These are phyloP conservation scores for Nectriaceae sp. DNA, from an alignment of 2,329 filamentous ascomycete genomes.

Conservation along the genomic window DNA sequence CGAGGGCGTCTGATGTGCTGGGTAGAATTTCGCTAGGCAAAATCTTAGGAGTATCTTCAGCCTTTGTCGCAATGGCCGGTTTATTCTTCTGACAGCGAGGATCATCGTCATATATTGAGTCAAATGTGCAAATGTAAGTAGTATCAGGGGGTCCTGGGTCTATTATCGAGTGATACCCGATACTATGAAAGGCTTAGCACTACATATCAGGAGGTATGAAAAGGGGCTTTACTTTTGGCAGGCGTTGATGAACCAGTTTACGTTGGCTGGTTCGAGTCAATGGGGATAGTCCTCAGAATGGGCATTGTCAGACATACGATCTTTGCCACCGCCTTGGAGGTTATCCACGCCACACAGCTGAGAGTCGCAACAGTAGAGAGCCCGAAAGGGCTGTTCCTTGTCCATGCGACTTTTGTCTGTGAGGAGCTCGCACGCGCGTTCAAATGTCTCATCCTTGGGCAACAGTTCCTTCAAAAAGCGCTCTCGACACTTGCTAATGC, in stretches of 20 bases:
- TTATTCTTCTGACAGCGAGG: slow-evolving; percentile 15
- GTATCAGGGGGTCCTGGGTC: slow-evolving; percentile 30
- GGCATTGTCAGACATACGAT: slow-evolving; percentile 39
- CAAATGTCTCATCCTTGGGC: slow-evolving; percentile 32
- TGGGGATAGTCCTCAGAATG: not conserved
- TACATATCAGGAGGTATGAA: not conserved
- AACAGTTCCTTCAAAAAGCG: slow-evolving; percentile 34
- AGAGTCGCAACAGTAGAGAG: slow-evolving; percentile 55
- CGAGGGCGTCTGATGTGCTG: not conserved
- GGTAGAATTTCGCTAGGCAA: slow-evolving; percentile 1
- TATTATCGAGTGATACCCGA: slow-evolving; percentile 26
- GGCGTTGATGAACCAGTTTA: slow-evolving; percentile 52
- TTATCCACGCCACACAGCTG: slow-evolving; percentile 50
- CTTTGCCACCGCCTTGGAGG: slow-evolving; percentile 36
- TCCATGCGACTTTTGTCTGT: slow-evolving; percentile 25
- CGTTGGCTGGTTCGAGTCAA: slow-evolving; percentile 43
- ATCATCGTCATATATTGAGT: slow-evolving; percentile 8
- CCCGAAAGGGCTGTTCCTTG: slow-evolving; percentile 38
- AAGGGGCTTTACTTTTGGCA: slow-evolving; percentile 48
- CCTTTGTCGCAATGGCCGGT: not conserved
- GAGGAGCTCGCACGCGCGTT: slow-evolving; percentile 34
- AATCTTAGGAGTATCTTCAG: no score
- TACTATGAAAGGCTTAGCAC: slow-evolving; percentile 18
- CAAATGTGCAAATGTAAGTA: slow-evolving; percentile 22
- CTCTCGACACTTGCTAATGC: slow-evolving; percentile 36